Base-by-base conservation (phyloP, 2,329 filamentous ascomycete species). In the Exophiala sp. region DNA sequence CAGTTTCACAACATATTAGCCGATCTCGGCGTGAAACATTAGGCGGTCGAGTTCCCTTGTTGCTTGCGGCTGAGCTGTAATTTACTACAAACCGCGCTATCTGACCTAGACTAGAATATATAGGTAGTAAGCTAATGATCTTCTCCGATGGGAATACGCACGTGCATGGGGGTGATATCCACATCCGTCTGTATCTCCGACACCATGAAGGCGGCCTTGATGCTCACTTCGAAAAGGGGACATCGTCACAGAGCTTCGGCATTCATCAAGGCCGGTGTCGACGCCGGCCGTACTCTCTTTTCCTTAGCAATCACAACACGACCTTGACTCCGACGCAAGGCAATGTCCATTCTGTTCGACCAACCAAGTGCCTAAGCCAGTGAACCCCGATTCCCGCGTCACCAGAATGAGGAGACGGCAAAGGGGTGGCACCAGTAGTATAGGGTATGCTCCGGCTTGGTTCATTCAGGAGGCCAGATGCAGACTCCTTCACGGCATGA, bases 321-420 rank as follows among this genome's bases (percentile, higher is more conserved):
- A 59, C 34, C 47, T 90, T 83, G 23, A 97, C 80, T 68, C 95
- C 89, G 68, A 98, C 78, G 67, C 90, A 96, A 50, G 91, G 88
- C 57, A 98, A 79, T 61, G 86, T 80, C 87, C 91, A 95, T 67
- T 96, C 90, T 62, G 86, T 81, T 68, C 81, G 81, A 2, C 89
- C 90, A 43, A 95, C 68, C 43, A 95, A 68, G 62, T 82, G 89
- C 60, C 89, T 79, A 52, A 95, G 69, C 89, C 90, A 95, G 68
- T 94, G 89, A 49, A 91, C 74, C 0, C 87, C 88, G 42, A 90
- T 73, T 0, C 87, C 83, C 0, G 86, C 85, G 81, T 83, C 5
- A 76, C 73, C 50, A 71, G 75, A 56, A 53, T 29, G 65, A 8
- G 46, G 45, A 50, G 6, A 62, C 65, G 48, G 56, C 56, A 8